Percentiles rank a stretch among this genome's conserved stretches.
These are phyloP conservation scores for Pythium pyrilobum DNA, from an alignment of 352 stramenopile genomes.

Conservation along the genomic window DNA sequence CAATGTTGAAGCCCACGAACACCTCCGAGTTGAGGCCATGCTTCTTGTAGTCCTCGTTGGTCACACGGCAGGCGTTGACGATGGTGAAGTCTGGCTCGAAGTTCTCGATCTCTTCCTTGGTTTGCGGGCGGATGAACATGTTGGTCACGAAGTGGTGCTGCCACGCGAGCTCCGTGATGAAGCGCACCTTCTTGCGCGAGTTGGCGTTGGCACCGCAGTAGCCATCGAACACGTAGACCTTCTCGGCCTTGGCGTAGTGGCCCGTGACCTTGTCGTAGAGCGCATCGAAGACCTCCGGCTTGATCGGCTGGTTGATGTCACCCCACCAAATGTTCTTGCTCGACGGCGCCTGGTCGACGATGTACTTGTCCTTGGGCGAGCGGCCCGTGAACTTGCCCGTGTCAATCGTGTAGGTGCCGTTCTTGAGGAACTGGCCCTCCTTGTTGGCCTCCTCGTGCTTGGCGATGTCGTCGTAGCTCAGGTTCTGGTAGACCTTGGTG, in stretches of 20 bases:
- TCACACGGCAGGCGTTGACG: constrained; percentile 59
- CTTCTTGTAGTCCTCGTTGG: constrained; percentile 47
- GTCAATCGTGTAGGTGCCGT: constrained; percentile 56
- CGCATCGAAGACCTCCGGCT: constrained; percentile 40
- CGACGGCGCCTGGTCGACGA: constrained; percentile 45
- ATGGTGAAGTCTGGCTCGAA: constrained; percentile 58
- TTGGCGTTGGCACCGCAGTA: constrained; percentile 59
- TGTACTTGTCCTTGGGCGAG: constrained; percentile 61
- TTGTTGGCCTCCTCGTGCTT: constrained; percentile 44
- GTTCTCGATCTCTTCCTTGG: constrained; percentile 34
- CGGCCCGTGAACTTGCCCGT: constrained; percentile 61
- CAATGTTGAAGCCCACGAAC: constrained; percentile 69
- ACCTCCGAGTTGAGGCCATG: constrained; percentile 53
- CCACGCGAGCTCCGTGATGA: constrained; percentile 55
- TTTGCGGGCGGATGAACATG: constrained; percentile 65
- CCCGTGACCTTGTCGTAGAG: constrained; percentile 40
- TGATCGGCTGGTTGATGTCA: constrained; percentile 49
- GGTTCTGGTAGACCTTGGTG: constrained; percentile 92
- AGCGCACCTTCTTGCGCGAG: constrained; percentile 48
- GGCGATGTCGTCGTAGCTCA: constrained; percentile 89
- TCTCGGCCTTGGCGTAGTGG: constrained; percentile 40
- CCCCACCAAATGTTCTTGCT: constrained; percentile 47
- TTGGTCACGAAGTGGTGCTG: constrained; percentile 69
- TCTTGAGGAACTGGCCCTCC: constrained; percentile 45
- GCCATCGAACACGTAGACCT: constrained; percentile 60